These are phyloP conservation scores for Macrophomina tecta DNA, from an alignment of 2,329 filamentous ascomycete species.

Conservation along the genomic window DNA sequence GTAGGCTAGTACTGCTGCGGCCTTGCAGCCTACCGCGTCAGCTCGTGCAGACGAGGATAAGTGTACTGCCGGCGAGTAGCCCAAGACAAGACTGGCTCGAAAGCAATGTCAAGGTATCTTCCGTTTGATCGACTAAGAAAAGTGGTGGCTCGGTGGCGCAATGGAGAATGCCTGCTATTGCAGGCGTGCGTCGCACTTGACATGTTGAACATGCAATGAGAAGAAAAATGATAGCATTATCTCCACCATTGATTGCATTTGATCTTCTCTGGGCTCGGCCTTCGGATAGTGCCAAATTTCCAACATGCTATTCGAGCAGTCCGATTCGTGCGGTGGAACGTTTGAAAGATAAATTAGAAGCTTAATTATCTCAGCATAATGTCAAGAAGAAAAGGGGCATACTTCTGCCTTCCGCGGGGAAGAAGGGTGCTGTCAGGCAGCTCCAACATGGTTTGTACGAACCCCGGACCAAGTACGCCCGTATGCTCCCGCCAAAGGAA, in stretches of 20 bases:
- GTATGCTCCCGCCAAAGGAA: not conserved
- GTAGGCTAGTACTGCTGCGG: not conserved
- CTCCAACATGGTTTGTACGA: not conserved
- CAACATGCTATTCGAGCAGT: not conserved
- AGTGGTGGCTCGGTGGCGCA: not conserved
- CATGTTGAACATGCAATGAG: not conserved
- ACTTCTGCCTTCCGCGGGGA: not conserved
- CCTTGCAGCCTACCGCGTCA: not conserved
- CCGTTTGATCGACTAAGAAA: not conserved
- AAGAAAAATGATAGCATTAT: not conserved
- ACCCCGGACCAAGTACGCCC: not conserved
- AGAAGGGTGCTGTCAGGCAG: not conserved
- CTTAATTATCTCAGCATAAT: not conserved
- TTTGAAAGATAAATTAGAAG: not conserved
- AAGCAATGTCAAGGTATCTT: not conserved
- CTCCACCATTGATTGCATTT: not conserved
- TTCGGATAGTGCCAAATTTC: not conserved
- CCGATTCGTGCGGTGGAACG: not conserved
- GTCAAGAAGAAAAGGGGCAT: not conserved
- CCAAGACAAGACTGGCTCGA: not conserved
- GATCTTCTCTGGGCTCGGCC: not conserved
- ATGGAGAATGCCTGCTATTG: not conserved
- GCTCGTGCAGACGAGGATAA: not conserved
- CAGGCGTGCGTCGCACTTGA: not conserved
- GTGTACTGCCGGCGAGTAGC: not conserved